Evolutionary conservation across 805 yeast genomes (phyloP).

Genomic region (Starmerella apis): DNA sequence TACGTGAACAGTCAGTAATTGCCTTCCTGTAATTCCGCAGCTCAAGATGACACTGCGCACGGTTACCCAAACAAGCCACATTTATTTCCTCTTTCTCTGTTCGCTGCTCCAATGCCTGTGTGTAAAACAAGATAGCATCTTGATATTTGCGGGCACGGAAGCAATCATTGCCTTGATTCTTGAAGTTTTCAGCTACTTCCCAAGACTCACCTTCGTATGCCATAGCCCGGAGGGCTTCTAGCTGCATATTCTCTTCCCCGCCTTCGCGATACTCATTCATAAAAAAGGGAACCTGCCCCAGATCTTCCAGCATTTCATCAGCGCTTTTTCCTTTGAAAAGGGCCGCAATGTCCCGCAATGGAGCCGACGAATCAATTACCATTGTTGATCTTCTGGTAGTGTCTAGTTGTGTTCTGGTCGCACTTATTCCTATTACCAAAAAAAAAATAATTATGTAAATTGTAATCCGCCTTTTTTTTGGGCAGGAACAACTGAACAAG

Average conservation of each 20-base stretch:
- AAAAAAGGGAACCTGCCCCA: conserved; percentile 82
- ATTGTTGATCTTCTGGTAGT: background rate
- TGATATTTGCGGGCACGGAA: conserved; percentile 60
- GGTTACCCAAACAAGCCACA: conserved; percentile 58
- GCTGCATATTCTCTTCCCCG: conserved; percentile 48
- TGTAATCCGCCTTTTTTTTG: background rate
- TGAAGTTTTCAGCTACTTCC: conserved; percentile 81
- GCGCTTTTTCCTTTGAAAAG: conserved; percentile 45
- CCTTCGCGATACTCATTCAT: conserved; percentile 65
- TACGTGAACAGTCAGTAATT: conserved; percentile 72
- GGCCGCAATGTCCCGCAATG: conserved; percentile 22
- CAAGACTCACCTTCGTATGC: conserved; percentile 94
- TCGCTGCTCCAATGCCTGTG: conserved; percentile 64
- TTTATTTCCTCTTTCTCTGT: conserved; percentile 19
- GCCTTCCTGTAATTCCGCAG: conserved; percentile 74
- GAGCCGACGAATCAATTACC: conserved; percentile 20
- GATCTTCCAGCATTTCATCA: conserved; percentile 65
- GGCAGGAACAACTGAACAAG: too few species aligned
- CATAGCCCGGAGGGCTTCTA: conserved; percentile 83
- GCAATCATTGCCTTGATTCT: conserved; percentile 85
- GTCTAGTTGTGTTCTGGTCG: too few species aligned
- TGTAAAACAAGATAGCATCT: conserved; percentile 68
- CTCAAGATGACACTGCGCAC: conserved; percentile 88
- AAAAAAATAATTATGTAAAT: conserved; percentile 1
- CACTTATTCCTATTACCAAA: too few species aligned